Conservation (phyloP, 805 yeast species). For the Naumovozyma dairenensis region DNA sequence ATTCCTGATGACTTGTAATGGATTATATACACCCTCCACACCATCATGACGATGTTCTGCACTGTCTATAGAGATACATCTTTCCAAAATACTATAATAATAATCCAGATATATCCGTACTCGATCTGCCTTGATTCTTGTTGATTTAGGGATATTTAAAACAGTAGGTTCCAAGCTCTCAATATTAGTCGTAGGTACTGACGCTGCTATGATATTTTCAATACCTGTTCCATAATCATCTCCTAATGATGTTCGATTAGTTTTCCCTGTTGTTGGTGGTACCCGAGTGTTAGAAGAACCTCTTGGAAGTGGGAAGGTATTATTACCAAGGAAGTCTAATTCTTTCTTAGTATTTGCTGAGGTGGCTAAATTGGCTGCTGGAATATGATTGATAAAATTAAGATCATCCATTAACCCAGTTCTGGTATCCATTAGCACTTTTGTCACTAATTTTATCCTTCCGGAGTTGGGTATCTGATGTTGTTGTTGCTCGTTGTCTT, state of each 20-base stretch:
- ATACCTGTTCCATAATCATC: not conserved
- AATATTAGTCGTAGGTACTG: not conserved
- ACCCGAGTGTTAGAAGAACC: too few species aligned
- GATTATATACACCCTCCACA: conserved; percentile 67
- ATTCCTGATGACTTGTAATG: conserved; percentile 72
- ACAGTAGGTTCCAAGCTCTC: conserved; percentile 1
- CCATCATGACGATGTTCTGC: conserved; percentile 31
- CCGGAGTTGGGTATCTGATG: conserved; percentile 2
- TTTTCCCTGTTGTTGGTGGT: too few species aligned
- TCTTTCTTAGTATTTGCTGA: not conserved
- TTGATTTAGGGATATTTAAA: conserved; percentile 14
- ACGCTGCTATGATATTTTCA: not conserved
- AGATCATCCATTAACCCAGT: conserved; percentile 26
- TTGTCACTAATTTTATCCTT: conserved; percentile 16
- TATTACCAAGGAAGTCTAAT: not conserved
- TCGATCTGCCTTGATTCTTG: conserved; percentile 24
- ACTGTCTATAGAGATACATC: conserved; percentile 27
- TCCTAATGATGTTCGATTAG: not conserved
- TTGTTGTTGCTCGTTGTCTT: too few species aligned
- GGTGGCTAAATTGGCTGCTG: not conserved
- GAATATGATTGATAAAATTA: conserved; percentile 11
- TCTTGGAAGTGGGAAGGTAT: too few species aligned
- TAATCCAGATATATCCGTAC: conserved; percentile 33
- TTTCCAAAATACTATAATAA: conserved; percentile 40
- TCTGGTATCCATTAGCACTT: conserved; percentile 21